Evolutionary conservation across 208 protist genomes (phyloP), one percentile per base, ranked within the genome.

Genomic region (Strigomonas culicis): DNA sequence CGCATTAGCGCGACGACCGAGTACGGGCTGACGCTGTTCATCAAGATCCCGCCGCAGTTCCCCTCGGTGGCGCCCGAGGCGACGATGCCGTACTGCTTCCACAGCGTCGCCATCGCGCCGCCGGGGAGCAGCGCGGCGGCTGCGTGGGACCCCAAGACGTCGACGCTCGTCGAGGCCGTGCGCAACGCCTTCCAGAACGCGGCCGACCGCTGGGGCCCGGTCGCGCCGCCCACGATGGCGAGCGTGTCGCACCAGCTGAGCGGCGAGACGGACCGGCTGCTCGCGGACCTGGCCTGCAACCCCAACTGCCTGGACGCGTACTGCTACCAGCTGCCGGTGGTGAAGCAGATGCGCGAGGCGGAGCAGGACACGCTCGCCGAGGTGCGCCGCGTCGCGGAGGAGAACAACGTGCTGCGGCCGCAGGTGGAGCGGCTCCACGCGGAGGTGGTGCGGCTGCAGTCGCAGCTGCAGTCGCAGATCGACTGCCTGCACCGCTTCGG

Each of bases 271-370:
- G 79, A 87, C 25, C 72, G 74, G 1, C 75, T 93, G 62, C 72
- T 95, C 44, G 28, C 75, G 17, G 89, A 93, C 56, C 68, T 95
- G 21, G 52, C 66, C 11, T 75, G 47, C 17, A 93, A 95, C 66
- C 75, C 85, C 2, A 92, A 88, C 68, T 91, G 84, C 57, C 82
- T 90, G 0, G 89, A 95, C 56, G 82, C 84, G n/a, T 95, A 90
- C 63, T 80, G 78, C 53, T 89, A 95, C 63, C 89, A 95, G 59
- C 63, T 92, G 50, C 86, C 89, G 3, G 79, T 91, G 39, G 68
- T 87, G 47, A 95, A 95, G 68, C 62, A 72, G 51, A 87, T 95
- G 74, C 83, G 89, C 2, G 75, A 92, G 30, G 79, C 73, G 10
- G 76, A 75, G 27, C 25, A 59, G 25, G 77, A 88, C 30, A 86